A percentile compares a stretch with the other conserved stretches of the same genome.
phyloP scores from a whole-genome alignment of 768 basidiomycete species.

The Amanita pseudoporphyria region DNA sequence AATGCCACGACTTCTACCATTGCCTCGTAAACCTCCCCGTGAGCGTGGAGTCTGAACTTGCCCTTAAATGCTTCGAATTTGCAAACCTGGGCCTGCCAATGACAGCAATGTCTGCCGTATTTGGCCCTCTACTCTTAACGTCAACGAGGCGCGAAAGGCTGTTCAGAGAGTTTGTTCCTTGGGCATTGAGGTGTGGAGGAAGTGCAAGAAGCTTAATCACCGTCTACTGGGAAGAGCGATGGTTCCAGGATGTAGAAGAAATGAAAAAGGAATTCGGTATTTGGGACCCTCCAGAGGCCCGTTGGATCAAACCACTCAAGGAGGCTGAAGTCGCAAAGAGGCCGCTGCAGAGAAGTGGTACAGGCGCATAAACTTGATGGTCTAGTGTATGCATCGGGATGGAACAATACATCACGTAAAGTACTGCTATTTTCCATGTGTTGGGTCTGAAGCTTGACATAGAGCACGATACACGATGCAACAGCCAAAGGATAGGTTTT shows the following conservation, averaged over 20 bases:
- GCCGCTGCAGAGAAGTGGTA: slow-evolving; percentile 5
- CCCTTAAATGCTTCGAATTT: slow-evolving; percentile 92
- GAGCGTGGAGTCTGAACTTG: slow-evolving; percentile 83
- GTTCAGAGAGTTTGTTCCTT: slow-evolving; percentile 79
- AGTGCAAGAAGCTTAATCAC: slow-evolving; percentile 70
- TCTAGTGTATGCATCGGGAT: too few relatives aligned
- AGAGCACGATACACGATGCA: too few relatives aligned
- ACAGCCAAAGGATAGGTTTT: too few relatives aligned
- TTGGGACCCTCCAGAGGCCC: slow-evolving; percentile 69
- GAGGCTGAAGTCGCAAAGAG: slow-evolving; percentile 46
- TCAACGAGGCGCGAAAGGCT: slow-evolving; percentile 44
- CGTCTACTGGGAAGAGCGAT: slow-evolving; percentile 94
- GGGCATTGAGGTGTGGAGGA: slow-evolving; percentile 83
- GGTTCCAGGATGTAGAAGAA: slow-evolving; percentile 76
- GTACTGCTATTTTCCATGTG: too few relatives aligned
- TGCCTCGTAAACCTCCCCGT: slow-evolving; percentile 85
- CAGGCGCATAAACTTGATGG: background rate
- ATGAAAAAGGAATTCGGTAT: slow-evolving; percentile 82
- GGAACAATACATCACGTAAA: too few relatives aligned
- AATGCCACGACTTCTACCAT: slow-evolving; percentile 98
- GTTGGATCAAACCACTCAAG: slow-evolving; percentile 56
- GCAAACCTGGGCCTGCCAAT: slow-evolving; percentile 88
- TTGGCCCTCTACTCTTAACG: slow-evolving; percentile 70
- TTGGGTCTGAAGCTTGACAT: too few relatives aligned
- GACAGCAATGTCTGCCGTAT: slow-evolving; percentile 67